phyloP scores from a whole-genome alignment of 1,284 basidiomycete genomes.

The Peniophora sp. region DNA sequence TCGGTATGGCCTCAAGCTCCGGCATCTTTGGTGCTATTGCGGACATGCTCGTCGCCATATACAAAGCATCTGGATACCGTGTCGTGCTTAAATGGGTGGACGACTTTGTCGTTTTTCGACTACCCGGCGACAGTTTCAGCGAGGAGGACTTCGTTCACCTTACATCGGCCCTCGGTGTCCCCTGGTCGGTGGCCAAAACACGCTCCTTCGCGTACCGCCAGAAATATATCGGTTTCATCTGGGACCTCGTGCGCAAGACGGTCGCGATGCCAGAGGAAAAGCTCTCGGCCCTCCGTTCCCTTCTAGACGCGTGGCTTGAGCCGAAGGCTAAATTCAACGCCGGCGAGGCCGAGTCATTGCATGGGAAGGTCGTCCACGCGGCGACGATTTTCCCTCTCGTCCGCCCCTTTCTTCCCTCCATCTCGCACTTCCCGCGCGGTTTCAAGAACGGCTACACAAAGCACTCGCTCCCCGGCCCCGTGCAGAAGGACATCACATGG shows the following conservation, averaged over 20 bases:
- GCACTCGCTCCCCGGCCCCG: neutral
- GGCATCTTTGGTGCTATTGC: conserved; percentile 22
- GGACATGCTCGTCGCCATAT: conserved; percentile 27
- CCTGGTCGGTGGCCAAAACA: neutral
- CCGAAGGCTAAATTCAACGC: neutral
- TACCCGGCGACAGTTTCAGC: conserved; percentile 17
- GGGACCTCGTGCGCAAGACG: neutral
- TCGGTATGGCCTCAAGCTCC: neutral
- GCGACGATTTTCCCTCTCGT: conserved; percentile 21
- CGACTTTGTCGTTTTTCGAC: conserved; percentile 27
- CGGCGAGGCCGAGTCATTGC: conserved; percentile 21
- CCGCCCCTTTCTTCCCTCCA: conserved; percentile 21
- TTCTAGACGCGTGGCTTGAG: neutral
- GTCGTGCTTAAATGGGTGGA: conserved; percentile 32
- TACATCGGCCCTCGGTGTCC: neutral
- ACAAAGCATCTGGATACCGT: conserved; percentile 14
- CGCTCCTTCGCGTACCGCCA: neutral
- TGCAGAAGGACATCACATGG: neutral
- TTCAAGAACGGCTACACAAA: conserved; percentile 8
- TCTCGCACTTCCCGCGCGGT: conserved; percentile 13
- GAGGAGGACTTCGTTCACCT: conserved; percentile 9
- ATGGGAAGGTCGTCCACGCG: conserved; percentile 29
- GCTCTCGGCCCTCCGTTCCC: neutral
- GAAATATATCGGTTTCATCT: neutral
- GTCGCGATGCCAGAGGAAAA: neutral